phyloP scores from a whole-genome alignment of 352 stramenopile genomes.

The Globisporangium spiculum region DNA sequence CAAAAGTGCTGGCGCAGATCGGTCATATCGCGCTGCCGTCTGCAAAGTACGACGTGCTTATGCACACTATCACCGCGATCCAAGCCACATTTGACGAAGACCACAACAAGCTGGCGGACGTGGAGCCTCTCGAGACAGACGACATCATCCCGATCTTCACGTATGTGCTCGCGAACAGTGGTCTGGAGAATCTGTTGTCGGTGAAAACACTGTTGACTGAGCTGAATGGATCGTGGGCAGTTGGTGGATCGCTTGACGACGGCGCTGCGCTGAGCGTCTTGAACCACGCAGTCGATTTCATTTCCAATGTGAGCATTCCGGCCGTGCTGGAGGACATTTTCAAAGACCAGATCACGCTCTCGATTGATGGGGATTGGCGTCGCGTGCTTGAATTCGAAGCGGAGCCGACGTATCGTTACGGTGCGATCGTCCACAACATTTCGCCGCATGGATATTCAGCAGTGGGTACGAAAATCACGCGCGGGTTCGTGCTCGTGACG shows the following conservation, averaged over 20 bases:
- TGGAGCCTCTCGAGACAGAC: conserved; percentile 68
- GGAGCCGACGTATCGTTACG: conserved; percentile 83
- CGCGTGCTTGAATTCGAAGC: conserved; percentile 78
- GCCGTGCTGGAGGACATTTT: conserved; percentile 88
- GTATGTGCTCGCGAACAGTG: conserved; percentile 86
- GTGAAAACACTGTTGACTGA: conserved; percentile 74
- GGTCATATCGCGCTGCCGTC: conserved; percentile 47
- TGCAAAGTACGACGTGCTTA: conserved; percentile 78
- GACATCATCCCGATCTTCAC: conserved; percentile 89
- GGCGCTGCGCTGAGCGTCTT: conserved; percentile 70
- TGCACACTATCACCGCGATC: conserved; percentile 73
- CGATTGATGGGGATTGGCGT: conserved; percentile 84
- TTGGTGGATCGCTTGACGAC: conserved; percentile 56
- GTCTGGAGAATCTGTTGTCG: conserved; percentile 80
- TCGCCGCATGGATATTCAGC: conserved; percentile 67
- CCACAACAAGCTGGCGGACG: conserved; percentile 49
- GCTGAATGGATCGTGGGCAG: conserved; percentile 68
- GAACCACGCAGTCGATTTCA: conserved; percentile 80
- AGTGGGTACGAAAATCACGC: conserved; percentile 70
- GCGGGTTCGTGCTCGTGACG: conserved; percentile 78
- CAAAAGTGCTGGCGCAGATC: conserved; percentile 65
- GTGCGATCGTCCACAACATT: conserved; percentile 76
- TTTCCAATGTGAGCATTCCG: conserved; percentile 84
- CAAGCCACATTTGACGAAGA: conserved; percentile 76
- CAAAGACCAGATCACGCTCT: conserved; percentile 87